Percentiles rank a stretch among this genome's conserved stretches.
phyloP scores from a whole-genome alignment of 2,329 filamentous ascomycete genomes.

The Ceratocystis albifundus region DNA sequence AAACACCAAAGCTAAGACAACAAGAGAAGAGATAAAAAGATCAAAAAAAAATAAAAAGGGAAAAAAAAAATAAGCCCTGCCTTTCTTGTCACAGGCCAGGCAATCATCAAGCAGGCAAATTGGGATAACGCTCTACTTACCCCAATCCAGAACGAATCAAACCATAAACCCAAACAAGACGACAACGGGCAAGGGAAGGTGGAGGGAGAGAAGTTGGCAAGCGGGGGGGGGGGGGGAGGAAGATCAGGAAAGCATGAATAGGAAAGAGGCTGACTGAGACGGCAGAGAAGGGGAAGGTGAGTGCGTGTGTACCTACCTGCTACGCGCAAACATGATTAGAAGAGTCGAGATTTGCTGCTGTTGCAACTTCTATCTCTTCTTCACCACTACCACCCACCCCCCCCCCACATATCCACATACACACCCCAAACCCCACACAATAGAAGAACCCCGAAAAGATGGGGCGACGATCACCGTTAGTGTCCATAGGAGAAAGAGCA shows the following conservation, averaged over 20 bases:
- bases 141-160: neutral
- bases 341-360: neutral
- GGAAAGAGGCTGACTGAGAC: neutral
- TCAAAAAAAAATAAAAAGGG: neutral
- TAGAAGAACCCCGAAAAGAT: neutral
- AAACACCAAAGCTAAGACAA: slow-evolving; percentile 2
- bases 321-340: neutral
- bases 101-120: slow-evolving; percentile 1
- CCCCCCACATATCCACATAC: too few relatives aligned
- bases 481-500: neutral
- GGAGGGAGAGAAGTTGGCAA: neutral
- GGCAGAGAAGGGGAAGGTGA: neutral
- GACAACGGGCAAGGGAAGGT: neutral
- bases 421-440: neutral
- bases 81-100: slow-evolving; percentile 3
- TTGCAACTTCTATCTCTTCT: neutral
- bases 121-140: neutral
- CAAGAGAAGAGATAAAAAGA: neutral
- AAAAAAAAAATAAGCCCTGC: neutral
- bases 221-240: neutral
- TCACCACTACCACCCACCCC: too few relatives aligned
- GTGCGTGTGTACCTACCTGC: neutral
- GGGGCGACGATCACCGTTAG: neutral
- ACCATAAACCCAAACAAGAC: neutral
- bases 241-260: neutral